A percentile compares a stretch with the other conserved stretches of the same genome.
phyloP scores from a whole-genome alignment of 208 protist species.

The Strigomonas galati region DNA sequence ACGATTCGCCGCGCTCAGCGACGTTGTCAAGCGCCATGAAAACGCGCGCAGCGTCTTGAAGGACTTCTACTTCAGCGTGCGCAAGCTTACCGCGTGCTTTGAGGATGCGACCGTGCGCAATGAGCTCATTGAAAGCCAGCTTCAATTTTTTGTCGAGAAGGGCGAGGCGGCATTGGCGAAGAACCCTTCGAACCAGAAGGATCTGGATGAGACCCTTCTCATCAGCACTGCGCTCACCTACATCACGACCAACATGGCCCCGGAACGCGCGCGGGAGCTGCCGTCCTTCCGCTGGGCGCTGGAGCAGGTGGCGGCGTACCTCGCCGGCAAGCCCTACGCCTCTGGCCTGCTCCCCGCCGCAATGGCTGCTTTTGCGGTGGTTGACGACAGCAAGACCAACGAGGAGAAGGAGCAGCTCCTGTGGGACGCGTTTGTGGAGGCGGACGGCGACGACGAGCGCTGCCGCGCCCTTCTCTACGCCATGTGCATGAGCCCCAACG shows the following conservation, averaged over 20 bases:
- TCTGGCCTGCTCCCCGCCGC: conserved; percentile 35
- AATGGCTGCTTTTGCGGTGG: conserved; percentile 36
- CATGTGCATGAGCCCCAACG: conserved; percentile 49
- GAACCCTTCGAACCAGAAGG: conserved; percentile 2
- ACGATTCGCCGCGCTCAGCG: conserved; percentile 38
- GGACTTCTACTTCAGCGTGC: conserved; percentile 42
- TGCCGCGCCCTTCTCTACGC: conserved; percentile 54
- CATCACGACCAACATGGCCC: conserved; percentile 16
- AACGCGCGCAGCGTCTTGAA: conserved; percentile 46
- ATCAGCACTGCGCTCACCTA: conserved; percentile 29
- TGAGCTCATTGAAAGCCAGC: conserved; percentile 19
- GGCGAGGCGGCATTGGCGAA: conserved; percentile 20
- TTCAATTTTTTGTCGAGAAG: conserved; percentile 29
- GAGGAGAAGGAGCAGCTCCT: conserved; percentile 32
- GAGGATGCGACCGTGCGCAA: conserved; percentile 31
- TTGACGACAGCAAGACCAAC: conserved; percentile 29
- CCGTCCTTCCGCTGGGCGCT: conserved; percentile 59
- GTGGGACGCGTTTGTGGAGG: conserved; percentile 40
- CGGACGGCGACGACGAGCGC: conserved; percentile 71
- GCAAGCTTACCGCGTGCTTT: conserved; percentile 33
- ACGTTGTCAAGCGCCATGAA: conserved; percentile 42
- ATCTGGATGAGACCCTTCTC: conserved; percentile 33
- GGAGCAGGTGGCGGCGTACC: conserved; percentile 45
- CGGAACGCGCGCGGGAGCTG: conserved; percentile 16
- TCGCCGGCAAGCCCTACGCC: conserved; percentile 20